Percentiles rank a stretch among this genome's conserved stretches.
These are phyloP conservation scores for Tolypocladium cylindrosporum DNA, from an alignment of 2,329 filamentous ascomycete species.

Conservation along the genomic window DNA sequence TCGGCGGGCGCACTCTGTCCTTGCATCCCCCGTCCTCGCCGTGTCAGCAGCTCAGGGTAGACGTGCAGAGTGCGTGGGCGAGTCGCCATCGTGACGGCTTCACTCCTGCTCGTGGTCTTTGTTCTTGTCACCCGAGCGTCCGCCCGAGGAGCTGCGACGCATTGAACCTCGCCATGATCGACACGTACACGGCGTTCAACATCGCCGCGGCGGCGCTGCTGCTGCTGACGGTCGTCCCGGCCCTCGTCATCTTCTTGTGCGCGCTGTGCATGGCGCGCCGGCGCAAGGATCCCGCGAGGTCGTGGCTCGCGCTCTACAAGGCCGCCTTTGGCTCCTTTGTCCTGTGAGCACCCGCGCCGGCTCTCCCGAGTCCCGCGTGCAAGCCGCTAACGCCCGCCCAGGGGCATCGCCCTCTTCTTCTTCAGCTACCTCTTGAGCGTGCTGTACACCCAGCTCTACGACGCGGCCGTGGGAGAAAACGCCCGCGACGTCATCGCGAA, in stretches of 20 bases:
- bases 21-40: background rate
- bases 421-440: background rate
- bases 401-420: background rate
- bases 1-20: background rate
- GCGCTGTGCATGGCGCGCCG: constrained; percentile 11
- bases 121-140: no score
- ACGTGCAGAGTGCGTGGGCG: background rate
- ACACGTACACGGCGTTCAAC: background rate
- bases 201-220: constrained; percentile 1
- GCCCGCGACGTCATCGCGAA: background rate
- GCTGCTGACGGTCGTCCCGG: constrained; percentile 8
- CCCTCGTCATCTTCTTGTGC: constrained; percentile 10
- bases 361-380: background rate
- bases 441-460: constrained; percentile 1
- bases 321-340: constrained; percentile 11
- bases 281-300: constrained; percentile 12
- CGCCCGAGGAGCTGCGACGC: background rate
- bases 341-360: constrained; percentile 9
- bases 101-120: background rate
- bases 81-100: background rate
- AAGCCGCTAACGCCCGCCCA: background rate
- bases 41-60: background rate
- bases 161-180: background rate
- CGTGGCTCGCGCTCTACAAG: constrained; percentile 14
- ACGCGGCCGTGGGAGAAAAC: background rate